Conservation (phyloP, 768 basidiomycete genomes). For the Astraeus odoratus region DNA sequence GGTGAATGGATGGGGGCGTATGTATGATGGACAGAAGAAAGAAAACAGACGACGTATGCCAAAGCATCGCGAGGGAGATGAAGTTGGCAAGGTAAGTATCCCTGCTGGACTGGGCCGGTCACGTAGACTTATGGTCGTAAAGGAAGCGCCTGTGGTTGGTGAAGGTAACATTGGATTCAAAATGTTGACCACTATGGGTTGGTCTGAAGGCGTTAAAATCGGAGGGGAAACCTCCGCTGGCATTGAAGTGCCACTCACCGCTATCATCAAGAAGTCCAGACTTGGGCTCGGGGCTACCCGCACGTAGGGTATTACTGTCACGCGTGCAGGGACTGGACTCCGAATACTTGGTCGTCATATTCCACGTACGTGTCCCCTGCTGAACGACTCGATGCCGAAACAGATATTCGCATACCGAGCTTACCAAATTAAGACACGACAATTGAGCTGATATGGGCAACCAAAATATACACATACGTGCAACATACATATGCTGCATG, state of each 20-base stretch:
- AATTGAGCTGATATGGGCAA: no score
- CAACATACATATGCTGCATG: no score
- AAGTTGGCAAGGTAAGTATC: conserved; percentile 57
- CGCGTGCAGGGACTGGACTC: not conserved
- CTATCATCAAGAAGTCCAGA: conserved; percentile 83
- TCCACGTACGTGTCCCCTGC: no score
- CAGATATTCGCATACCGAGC: no score
- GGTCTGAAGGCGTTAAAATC: conserved; percentile 77
- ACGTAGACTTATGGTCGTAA: conserved; percentile 4
- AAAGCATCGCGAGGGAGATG: conserved; percentile 73
- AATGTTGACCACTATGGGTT: conserved; percentile 88
- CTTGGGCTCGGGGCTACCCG: conserved; percentile 67
- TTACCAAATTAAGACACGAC: no score
- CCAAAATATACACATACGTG: no score
- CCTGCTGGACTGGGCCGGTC: not conserved
- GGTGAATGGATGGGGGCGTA: conserved; percentile 23
- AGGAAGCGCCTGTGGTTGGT: conserved; percentile 79
- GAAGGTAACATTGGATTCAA: conserved; percentile 79
- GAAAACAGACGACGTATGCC: conserved; percentile 27
- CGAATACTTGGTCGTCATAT: no score
- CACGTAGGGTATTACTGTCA: not conserved
- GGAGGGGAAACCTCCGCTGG: conserved; percentile 53
- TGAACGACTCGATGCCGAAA: no score
- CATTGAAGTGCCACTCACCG: conserved; percentile 69
- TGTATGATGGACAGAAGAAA: conserved; percentile 13